phyloP scores from a whole-genome alignment of 2,329 filamentous ascomycete genomes.

The Fusarium sp. region DNA sequence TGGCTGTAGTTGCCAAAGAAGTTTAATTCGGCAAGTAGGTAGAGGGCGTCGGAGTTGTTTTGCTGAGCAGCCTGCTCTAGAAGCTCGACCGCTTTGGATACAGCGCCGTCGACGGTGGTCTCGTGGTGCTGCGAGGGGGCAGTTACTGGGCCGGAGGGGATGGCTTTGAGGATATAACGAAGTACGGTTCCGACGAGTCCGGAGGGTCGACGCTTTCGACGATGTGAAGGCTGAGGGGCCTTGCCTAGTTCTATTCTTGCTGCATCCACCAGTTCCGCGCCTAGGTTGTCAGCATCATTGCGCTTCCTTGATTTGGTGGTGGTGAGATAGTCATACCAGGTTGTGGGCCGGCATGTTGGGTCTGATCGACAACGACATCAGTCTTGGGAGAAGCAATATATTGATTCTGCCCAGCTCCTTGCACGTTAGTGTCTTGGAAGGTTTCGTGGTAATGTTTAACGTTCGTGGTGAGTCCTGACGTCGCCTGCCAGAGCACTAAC shows the following conservation, averaged over 20 bases:
- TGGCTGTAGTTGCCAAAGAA: constrained; percentile 96
- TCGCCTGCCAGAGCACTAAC: constrained; percentile 61
- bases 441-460: constrained; percentile 53
- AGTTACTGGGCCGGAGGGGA: constrained; percentile 62
- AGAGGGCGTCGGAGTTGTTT: constrained; percentile 85
- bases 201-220: constrained; percentile 57
- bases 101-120: constrained; percentile 54
- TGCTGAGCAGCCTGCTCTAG: constrained; percentile 64
- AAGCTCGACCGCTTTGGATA: constrained; percentile 63
- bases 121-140: constrained; percentile 56
- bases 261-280: constrained; percentile 64
- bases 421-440: constrained; percentile 46
- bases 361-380: constrained; percentile 47
- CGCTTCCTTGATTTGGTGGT: neutral
- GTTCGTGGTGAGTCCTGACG: constrained; percentile 52
- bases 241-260: constrained; percentile 63
- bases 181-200: constrained; percentile 57
- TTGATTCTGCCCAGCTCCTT: constrained; percentile 45
- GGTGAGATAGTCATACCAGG: constrained; percentile 50
- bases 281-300: constrained; percentile 48
- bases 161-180: constrained; percentile 59
- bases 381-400: constrained; percentile 49
- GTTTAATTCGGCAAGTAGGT: constrained; percentile 90
- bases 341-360: constrained; percentile 47
- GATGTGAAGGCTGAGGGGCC: constrained; percentile 58